phyloP scores from a whole-genome alignment of 768 basidiomycete genomes.

The Rhodotorula kratochvilovae region DNA sequence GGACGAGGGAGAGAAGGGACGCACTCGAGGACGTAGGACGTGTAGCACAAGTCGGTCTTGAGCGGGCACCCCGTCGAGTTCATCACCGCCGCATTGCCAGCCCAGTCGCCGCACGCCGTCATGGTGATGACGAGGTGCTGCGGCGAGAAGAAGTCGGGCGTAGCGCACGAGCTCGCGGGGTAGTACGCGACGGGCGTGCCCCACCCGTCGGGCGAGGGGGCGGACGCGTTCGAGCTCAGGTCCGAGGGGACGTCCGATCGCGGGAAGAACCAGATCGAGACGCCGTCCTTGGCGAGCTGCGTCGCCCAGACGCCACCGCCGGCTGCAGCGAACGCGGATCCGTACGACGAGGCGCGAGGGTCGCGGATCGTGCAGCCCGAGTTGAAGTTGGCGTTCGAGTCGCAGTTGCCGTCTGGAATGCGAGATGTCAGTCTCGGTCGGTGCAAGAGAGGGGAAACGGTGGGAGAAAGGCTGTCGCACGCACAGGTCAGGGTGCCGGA shows the following conservation, averaged over 20 bases:
- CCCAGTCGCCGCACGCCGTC: slow-evolving; percentile 37
- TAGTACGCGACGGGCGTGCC: slow-evolving; percentile 67
- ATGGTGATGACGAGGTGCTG: slow-evolving; percentile 43
- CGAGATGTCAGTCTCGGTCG: not conserved
- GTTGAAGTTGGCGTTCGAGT: slow-evolving; percentile 17
- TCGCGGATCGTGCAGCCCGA: slow-evolving; percentile 22
- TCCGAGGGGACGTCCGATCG: slow-evolving; percentile 26
- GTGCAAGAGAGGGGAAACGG: not conserved
- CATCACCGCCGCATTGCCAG: slow-evolving; percentile 52
- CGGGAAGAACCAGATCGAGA: slow-evolving; percentile 61
- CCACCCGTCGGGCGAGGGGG: slow-evolving; percentile 43
- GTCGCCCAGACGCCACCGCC: slow-evolving; percentile 55
- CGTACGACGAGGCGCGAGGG: slow-evolving; percentile 46
- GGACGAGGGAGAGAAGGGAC: not conserved
- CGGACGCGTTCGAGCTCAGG: slow-evolving; percentile 32
- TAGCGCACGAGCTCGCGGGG: slow-evolving; percentile 46
- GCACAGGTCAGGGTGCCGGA: slow-evolving; percentile 2
- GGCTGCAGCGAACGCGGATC: slow-evolving; percentile 50
- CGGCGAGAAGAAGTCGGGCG: slow-evolving; percentile 45
- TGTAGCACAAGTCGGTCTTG: slow-evolving; percentile 51
- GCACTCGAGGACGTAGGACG: slow-evolving; percentile 60
- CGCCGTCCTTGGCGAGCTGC: slow-evolving; percentile 49
- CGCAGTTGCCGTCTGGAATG: slow-evolving; percentile 15
- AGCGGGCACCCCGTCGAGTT: slow-evolving; percentile 58
- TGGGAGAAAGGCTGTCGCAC: not conserved